phyloP scores from a whole-genome alignment of 2,329 filamentous ascomycete genomes.

The Bisporella sp. region DNA sequence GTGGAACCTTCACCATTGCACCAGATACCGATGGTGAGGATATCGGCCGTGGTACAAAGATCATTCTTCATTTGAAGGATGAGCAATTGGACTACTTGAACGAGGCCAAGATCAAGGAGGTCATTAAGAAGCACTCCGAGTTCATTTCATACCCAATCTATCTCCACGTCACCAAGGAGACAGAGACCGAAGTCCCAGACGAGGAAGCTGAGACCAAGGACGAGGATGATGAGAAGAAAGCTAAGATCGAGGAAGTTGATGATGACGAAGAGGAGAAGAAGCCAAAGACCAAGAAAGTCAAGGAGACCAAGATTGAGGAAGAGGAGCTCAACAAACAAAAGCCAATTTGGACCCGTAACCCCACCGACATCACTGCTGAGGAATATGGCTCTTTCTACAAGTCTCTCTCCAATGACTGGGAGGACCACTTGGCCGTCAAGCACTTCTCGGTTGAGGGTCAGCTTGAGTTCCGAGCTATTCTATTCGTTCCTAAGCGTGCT shows the following conservation, averaged over 20 bases:
- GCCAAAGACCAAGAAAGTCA: slow-evolving; percentile 90
- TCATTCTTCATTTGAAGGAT: slow-evolving; percentile 98
- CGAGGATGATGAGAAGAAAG: slow-evolving; percentile 11
- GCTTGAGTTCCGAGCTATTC: slow-evolving; percentile 99
- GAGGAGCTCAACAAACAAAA: slow-evolving; percentile 99
- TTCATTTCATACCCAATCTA: slow-evolving; percentile 99
- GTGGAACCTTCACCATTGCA: slow-evolving; percentile 91
- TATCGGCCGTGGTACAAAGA: slow-evolving; percentile 92
- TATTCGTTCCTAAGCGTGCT: slow-evolving; percentile 98
- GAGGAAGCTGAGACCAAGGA: slow-evolving; percentile 29
- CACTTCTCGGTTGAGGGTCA: slow-evolving; percentile 99
- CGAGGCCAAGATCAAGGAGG: slow-evolving; percentile 99
- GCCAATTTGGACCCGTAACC: slow-evolving; percentile 99
- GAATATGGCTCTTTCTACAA: slow-evolving; percentile 99
- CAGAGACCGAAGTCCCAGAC: slow-evolving; percentile 96
- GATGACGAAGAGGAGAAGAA: slow-evolving; percentile 11
- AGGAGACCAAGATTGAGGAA: slow-evolving; percentile 97
- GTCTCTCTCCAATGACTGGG: slow-evolving; percentile 99
- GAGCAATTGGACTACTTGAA: slow-evolving; percentile 98
- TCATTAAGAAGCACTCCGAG: slow-evolving; percentile 99
- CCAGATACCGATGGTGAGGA: slow-evolving; percentile 86
- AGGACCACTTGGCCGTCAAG: slow-evolving; percentile 99
- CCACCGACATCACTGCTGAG: slow-evolving; percentile 87
- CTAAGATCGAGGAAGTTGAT: slow-evolving; percentile 12
- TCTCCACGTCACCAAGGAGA: slow-evolving; percentile 99